Percentiles rank a stretch among this genome's conserved stretches.
Conservation (phyloP, 306 rosid species). For the Chamaecrista fasciculata region DNA sequence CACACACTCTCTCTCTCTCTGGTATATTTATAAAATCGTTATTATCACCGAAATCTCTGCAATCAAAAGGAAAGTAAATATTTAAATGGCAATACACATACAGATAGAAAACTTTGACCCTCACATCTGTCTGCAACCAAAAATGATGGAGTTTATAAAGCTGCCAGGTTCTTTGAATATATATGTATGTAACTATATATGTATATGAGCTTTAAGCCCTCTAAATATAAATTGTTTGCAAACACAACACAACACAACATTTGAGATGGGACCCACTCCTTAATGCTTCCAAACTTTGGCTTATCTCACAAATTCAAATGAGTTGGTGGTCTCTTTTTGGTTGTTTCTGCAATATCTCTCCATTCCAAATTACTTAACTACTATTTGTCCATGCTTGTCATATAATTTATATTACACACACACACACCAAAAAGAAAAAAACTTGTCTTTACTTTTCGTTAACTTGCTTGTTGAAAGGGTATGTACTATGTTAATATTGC, state of each 20-base stretch:
- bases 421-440: neutral
- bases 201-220: conserved; percentile 5
- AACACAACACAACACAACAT: neutral
- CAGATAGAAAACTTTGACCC: conserved; percentile 51
- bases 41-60: conserved; percentile 53
- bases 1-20: conserved; percentile 14
- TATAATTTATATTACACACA: neutral
- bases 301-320: conserved; percentile 55
- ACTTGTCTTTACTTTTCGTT: neutral
- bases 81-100: conserved; percentile 18
- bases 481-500: no score
- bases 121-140: conserved; percentile 40
- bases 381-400: conserved; percentile 18
- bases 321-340: conserved; percentile 48
- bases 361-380: neutral
- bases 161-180: conserved; percentile 43
- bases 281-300: conserved; percentile 49
- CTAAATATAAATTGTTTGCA: conserved; percentile 2
- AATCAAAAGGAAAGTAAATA: conserved; percentile 36
- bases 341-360: conserved; percentile 24
- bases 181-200: conserved; percentile 28
- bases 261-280: conserved; percentile 46
- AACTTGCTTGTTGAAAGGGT: no score
- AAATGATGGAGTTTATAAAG: conserved; percentile 40
- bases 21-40: conserved; percentile 34